These are phyloP conservation scores for Cercospora sojina DNA, from an alignment of 2,329 filamentous ascomycete species.

Conservation along the genomic window DNA sequence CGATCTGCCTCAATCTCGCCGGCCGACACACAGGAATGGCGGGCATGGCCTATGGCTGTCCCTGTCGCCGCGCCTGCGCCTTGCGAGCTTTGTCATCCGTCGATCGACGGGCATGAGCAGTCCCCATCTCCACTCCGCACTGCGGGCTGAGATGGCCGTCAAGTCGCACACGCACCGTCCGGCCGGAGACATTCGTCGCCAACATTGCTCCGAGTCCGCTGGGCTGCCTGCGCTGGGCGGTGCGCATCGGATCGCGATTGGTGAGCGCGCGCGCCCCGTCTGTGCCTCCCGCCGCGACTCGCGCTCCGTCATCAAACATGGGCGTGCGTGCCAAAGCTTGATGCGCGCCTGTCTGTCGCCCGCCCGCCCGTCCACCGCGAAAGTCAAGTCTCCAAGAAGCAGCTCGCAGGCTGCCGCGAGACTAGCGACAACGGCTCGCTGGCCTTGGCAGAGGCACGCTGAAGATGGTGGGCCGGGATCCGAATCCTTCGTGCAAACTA, in stretches of 20 bases:
- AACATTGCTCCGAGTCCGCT: not conserved
- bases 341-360: slow-evolving; percentile 10
- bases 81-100: not conserved
- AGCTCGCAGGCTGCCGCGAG: slow-evolving; percentile 21
- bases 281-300: slow-evolving; percentile 4
- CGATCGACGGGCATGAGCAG: not conserved
- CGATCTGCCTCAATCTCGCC: not conserved
- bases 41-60: not conserved
- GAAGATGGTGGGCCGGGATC: slow-evolving; percentile 23
- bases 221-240: not conserved
- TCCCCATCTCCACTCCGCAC: slow-evolving; percentile 13
- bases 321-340: slow-evolving; percentile 21
- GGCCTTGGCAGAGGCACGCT: slow-evolving; percentile 19
- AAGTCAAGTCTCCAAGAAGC: slow-evolving; percentile 10
- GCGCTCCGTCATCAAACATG: slow-evolving; percentile 14
- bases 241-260: not conserved
- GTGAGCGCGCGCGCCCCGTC: not conserved
- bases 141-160: slow-evolving; percentile 5
- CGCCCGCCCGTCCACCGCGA: not conserved
- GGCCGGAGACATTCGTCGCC: not conserved
- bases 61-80: not conserved
- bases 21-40: not conserved
- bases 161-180: not conserved
- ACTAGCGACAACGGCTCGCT: slow-evolving; percentile 7
- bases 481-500: slow-evolving; percentile 28